Percentiles rank a stretch among this genome's conserved stretches.
These are phyloP conservation scores for Fusarium paranaense DNA, from an alignment of 2,329 filamentous ascomycete species.

Conservation along the genomic window DNA sequence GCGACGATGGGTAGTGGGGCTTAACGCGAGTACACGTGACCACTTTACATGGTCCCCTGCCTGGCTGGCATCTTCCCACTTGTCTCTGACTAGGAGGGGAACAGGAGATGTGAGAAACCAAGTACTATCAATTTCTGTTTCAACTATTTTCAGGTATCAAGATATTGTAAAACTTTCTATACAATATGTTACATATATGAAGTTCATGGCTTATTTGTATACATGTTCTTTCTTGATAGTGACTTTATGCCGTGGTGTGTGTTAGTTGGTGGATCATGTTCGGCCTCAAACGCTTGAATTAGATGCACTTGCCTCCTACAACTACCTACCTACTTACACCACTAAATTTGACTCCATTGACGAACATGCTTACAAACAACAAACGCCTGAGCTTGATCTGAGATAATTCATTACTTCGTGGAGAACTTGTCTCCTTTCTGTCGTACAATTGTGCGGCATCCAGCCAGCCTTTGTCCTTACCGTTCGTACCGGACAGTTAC, in stretches of 20 bases:
- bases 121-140: background rate
- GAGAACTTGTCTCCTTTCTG: background rate
- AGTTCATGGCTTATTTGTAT: background rate
- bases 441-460: slow-evolving; percentile 4
- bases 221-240: too few relatives aligned
- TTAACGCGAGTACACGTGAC: slow-evolving; percentile 41
- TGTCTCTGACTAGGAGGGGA: background rate
- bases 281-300: background rate
- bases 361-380: background rate
- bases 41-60: background rate
- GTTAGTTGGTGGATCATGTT: background rate
- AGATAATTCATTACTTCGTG: background rate
- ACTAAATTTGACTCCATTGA: background rate
- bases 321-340: background rate
- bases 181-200: background rate
- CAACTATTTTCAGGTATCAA: background rate
- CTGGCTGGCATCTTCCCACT: background rate
- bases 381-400: background rate
- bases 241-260: too few relatives aligned
- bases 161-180: background rate
- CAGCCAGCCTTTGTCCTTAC: background rate
- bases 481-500: slow-evolving; percentile 51
- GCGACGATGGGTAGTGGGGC: slow-evolving; percentile 33
- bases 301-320: background rate
- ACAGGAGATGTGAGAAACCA: background rate